These are phyloP conservation scores for Scheffersomyces titani DNA, from an alignment of 1,139 yeast genomes.

Conservation along the genomic window DNA sequence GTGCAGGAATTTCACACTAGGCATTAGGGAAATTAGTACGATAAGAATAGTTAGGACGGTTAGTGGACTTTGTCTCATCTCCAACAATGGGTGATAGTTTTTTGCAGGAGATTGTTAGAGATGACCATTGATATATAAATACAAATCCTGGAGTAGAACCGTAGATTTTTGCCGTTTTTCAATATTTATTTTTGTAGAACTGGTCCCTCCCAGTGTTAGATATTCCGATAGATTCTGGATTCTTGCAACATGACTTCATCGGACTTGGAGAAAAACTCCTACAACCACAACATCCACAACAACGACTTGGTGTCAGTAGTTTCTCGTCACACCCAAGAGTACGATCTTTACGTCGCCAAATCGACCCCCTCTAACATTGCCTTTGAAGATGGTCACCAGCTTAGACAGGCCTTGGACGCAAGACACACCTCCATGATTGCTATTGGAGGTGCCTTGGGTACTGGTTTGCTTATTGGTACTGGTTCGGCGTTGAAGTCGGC, in stretches of 20 bases:
- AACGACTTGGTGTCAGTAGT: slow-evolving; percentile 31
- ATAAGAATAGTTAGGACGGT: background rate
- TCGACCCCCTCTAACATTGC: slow-evolving; percentile 43
- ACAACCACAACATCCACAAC: background rate
- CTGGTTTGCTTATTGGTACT: slow-evolving; percentile 73
- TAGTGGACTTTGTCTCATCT: background rate
- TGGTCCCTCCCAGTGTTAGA: background rate
- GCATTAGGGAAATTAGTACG: background rate
- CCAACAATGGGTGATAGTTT: background rate
- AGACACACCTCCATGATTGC: slow-evolving; percentile 79
- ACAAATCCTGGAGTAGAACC: background rate
- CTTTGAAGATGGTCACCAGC: slow-evolving; percentile 49
- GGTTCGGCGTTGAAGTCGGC: slow-evolving; percentile 63
- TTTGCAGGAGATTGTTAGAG: background rate
- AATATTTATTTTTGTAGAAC: background rate
- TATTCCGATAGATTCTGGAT: background rate
- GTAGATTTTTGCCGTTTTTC: background rate
- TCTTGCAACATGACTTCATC: slow-evolving; percentile 4
- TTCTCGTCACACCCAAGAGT: slow-evolving; percentile 51
- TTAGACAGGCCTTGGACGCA: slow-evolving; percentile 64
- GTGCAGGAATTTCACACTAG: background rate
- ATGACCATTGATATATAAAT: background rate
- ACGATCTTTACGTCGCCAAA: slow-evolving; percentile 47
- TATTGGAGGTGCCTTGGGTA: slow-evolving; percentile 55
- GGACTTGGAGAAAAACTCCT: slow-evolving; percentile 23